phyloP scores from a whole-genome alignment of 2,329 filamentous ascomycete genomes.

The Talaromyces pinophilus region DNA sequence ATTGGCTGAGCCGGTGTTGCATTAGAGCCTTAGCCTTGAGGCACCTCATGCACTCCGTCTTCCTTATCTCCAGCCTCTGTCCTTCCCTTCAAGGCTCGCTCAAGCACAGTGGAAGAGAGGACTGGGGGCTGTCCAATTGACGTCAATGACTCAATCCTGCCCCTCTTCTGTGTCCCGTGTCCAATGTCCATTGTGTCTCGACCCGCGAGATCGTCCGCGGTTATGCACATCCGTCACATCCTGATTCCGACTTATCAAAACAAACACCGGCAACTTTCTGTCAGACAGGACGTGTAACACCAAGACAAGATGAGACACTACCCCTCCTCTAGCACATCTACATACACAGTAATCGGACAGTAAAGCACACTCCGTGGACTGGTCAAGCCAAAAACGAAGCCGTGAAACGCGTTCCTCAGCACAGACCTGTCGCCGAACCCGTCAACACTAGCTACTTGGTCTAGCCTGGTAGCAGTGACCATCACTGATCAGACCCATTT shows the following conservation, averaged over 20 bases:
- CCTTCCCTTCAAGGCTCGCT: background rate
- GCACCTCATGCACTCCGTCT: slow-evolving; percentile 6
- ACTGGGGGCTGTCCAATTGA: background rate
- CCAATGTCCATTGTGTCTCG: background rate
- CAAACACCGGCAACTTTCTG: background rate
- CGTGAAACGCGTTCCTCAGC: slow-evolving; percentile 10
- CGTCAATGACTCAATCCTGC: background rate
- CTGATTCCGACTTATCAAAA: slow-evolving; percentile 4
- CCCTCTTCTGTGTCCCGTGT: background rate
- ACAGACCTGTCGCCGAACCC: slow-evolving; percentile 2
- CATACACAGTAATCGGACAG: background rate
- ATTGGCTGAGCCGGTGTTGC: background rate
- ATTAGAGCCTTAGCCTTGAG: slow-evolving; percentile 2
- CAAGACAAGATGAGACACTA: slow-evolving; percentile 9
- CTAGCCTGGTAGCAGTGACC: background rate
- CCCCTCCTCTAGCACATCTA: background rate
- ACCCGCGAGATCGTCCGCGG: slow-evolving; percentile 2
- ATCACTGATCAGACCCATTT: background rate
- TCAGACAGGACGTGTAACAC: background rate
- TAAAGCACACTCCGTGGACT: background rate
- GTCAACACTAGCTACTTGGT: background rate
- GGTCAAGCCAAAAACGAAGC: background rate
- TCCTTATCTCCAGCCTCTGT: background rate
- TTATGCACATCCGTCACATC: slow-evolving; percentile 4
- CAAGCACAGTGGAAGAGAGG: background rate